Conservation (phyloP, 2,329 filamentous ascomycete genomes). For the Elsinoe arachidis region DNA sequence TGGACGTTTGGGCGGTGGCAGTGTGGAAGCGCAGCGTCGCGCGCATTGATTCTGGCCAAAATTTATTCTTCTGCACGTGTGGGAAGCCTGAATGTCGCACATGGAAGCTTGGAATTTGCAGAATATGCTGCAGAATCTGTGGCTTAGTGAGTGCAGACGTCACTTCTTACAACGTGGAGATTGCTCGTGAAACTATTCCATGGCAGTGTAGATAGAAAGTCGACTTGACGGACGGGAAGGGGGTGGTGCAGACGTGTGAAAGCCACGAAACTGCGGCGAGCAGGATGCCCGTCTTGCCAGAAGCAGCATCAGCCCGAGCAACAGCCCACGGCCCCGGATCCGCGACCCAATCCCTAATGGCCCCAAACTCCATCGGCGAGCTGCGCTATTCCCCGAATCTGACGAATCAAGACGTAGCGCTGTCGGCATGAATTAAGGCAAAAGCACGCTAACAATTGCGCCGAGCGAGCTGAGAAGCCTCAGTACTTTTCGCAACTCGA, state of each 20-base stretch:
- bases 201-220: too few relatives aligned
- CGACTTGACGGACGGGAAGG: too few relatives aligned
- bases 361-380: background rate
- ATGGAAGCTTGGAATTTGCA: background rate
- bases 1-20: constrained; percentile 6
- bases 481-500: background rate
- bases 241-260: too few relatives aligned
- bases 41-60: background rate
- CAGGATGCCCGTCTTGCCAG: background rate
- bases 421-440: background rate
- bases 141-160: too few relatives aligned
- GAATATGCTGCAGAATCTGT: background rate
- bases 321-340: background rate
- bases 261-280: too few relatives aligned
- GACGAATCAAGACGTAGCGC: background rate
- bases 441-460: background rate
- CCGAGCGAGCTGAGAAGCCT: constrained; percentile 9
- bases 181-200: too few relatives aligned
- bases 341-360: background rate
- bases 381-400: background rate
- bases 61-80: background rate
- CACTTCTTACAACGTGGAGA: too few relatives aligned
- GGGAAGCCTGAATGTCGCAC: background rate
- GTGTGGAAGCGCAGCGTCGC: constrained; percentile 1
- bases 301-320: background rate